Percentiles rank a stretch among this genome's conserved stretches.
Evolutionary conservation across 164 flowering plant genomes (phyloP).

Genomic region (Stephania yunnanensis): DNA sequence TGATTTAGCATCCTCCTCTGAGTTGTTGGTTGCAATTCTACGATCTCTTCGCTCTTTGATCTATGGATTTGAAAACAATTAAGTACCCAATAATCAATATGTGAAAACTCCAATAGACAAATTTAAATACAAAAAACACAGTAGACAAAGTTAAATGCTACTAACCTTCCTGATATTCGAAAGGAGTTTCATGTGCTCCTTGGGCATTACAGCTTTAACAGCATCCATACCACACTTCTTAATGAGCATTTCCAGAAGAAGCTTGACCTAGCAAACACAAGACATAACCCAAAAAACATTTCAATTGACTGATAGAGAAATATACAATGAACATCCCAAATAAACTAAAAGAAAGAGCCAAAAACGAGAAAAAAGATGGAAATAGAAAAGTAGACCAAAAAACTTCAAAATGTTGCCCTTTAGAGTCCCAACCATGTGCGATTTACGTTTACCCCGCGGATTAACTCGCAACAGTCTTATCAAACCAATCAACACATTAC

Average conservation of each 20-base stretch:
- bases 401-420: neutral
- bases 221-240: constrained; percentile 91
- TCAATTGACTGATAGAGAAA: no score
- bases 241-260: constrained; percentile 85
- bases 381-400: neutral
- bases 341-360: no score
- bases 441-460: no score
- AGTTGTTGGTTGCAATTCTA: constrained; percentile 32
- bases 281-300: neutral
- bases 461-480: no score
- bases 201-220: constrained; percentile 93
- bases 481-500: no score
- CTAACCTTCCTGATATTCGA: constrained; percentile 86
- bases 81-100: neutral
- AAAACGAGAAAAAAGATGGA: neutral
- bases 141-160: neutral
- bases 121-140: neutral
- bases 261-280: constrained; percentile 52
- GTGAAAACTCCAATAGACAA: neutral
- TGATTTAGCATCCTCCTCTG: constrained; percentile 50
- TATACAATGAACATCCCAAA: no score
- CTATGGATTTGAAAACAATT: constrained; percentile 27
- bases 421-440: neutral
- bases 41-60: constrained; percentile 71
- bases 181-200: constrained; percentile 92